phyloP scores from a whole-genome alignment of 1,284 basidiomycete genomes.

The Entoloma clypeatum region DNA sequence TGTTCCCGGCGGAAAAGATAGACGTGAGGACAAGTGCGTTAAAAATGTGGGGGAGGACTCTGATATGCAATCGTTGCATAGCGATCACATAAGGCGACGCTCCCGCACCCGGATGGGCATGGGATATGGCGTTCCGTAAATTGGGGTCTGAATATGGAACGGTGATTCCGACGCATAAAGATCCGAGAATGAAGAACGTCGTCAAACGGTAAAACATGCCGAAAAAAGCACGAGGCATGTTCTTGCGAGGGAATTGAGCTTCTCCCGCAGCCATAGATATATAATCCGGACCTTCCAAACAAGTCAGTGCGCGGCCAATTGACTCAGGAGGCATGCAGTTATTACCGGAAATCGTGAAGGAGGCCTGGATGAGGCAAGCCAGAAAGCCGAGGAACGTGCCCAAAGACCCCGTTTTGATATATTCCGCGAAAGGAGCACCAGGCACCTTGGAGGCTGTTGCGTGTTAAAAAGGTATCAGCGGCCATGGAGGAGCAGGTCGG shows the following conservation, averaged over 20 bases:
- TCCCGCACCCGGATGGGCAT: conserved; percentile 53
- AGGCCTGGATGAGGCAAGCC: conserved; percentile 44
- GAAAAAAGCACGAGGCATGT: conserved; percentile 40
- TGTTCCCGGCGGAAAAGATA: conserved; percentile 76
- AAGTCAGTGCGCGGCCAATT: neutral
- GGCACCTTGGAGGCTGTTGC: conserved; percentile 35
- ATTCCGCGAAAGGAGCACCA: conserved; percentile 45
- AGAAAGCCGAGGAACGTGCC: conserved; percentile 46
- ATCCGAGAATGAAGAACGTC: conserved; percentile 49
- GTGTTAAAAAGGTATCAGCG: neutral
- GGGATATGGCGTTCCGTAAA: conserved; percentile 42
- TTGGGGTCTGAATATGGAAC: conserved; percentile 61
- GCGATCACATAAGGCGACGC: conserved; percentile 74
- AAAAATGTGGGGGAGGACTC: conserved; percentile 59
- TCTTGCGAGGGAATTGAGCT: conserved; percentile 37
- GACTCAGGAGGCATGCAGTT: neutral
- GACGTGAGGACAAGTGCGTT: conserved; percentile 64
- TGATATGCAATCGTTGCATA: conserved; percentile 57
- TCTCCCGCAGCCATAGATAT: conserved; percentile 48
- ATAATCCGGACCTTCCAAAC: conserved; percentile 42
- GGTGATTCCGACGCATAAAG: conserved; percentile 62
- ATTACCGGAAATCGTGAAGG: conserved; percentile 42
- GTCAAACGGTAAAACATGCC: conserved; percentile 46
- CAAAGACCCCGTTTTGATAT: conserved; percentile 37
- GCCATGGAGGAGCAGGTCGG: neutral